These are phyloP conservation scores for Penicillium sp. DNA, from an alignment of 2,329 filamentous ascomycete species.

Conservation along the genomic window DNA sequence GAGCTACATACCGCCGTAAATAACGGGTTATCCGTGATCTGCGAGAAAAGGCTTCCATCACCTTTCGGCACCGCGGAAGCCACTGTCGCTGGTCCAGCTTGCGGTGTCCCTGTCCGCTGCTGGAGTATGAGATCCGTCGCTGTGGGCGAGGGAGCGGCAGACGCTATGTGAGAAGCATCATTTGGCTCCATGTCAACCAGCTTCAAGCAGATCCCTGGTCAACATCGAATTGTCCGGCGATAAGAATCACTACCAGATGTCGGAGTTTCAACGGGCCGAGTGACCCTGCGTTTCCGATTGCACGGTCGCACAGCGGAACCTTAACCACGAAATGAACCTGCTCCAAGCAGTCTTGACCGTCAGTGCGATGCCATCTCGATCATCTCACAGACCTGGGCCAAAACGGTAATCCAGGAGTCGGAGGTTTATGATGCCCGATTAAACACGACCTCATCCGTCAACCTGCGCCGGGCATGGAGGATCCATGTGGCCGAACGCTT, in stretches of 20 bases:
- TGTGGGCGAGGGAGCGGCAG: conserved; percentile 27
- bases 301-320: background rate
- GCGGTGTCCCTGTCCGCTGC: conserved; percentile 29
- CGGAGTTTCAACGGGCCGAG: conserved; percentile 31
- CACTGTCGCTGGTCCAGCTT: conserved; percentile 25
- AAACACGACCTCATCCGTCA: background rate
- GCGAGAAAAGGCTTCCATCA: conserved; percentile 40
- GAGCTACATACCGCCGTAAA: conserved; percentile 42
- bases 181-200: conserved; percentile 35
- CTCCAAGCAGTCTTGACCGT: background rate
- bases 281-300: conserved; percentile 1
- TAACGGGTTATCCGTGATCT: conserved; percentile 45
- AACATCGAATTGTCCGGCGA: conserved; percentile 5
- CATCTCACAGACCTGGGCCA: background rate
- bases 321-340: background rate
- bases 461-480: background rate
- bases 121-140: conserved; percentile 33
- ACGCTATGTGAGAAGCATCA: conserved; percentile 25
- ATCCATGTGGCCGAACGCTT: conserved; percentile 3
- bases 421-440: background rate
- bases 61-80: conserved; percentile 23
- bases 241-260: conserved; percentile 15
- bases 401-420: background rate
- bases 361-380: background rate
- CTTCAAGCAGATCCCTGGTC: conserved; percentile 8